Conservation (phyloP, 2,329 filamentous ascomycete species). For the Botrytis squamosa region DNA sequence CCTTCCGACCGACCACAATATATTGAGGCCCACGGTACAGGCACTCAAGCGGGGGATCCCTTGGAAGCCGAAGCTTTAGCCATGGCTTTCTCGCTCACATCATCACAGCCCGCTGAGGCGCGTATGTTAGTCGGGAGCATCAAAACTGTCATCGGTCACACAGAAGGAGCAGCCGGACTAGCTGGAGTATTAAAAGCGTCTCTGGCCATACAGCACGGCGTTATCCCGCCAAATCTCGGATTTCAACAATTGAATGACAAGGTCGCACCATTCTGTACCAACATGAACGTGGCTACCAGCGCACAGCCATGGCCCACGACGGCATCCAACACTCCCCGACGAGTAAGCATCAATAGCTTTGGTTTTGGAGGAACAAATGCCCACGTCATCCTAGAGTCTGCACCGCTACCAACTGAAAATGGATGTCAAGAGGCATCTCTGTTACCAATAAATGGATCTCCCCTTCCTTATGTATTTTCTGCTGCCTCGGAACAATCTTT, state of each 20-base stretch:
- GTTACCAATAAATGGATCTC: background rate
- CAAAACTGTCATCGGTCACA: constrained; percentile 35
- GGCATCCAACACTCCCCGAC: background rate
- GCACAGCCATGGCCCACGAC: background rate
- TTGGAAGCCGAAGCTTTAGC: background rate
- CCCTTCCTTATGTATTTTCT: background rate
- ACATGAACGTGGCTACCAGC: background rate
- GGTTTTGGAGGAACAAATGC: background rate
- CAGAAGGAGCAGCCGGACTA: constrained; percentile 35
- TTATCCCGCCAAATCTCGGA: constrained; percentile 37
- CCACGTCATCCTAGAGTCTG: background rate
- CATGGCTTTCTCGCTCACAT: background rate
- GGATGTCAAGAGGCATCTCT: background rate
- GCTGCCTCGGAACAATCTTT: background rate
- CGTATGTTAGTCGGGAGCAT: constrained; percentile 33
- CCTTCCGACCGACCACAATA: constrained; percentile 21
- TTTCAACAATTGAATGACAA: constrained; percentile 38
- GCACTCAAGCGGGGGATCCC: constrained; percentile 30
- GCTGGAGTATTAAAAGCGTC: constrained; percentile 32
- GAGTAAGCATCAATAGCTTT: constrained; percentile 13
- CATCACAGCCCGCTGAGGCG: background rate
- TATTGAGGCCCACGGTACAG: constrained; percentile 37
- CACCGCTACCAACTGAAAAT: background rate
- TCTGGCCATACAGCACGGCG: constrained; percentile 32
- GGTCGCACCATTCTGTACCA: background rate